These are phyloP conservation scores for Hymenoscyphus fraxineus DNA, from an alignment of 2,329 filamentous ascomycete genomes.

Conservation along the genomic window DNA sequence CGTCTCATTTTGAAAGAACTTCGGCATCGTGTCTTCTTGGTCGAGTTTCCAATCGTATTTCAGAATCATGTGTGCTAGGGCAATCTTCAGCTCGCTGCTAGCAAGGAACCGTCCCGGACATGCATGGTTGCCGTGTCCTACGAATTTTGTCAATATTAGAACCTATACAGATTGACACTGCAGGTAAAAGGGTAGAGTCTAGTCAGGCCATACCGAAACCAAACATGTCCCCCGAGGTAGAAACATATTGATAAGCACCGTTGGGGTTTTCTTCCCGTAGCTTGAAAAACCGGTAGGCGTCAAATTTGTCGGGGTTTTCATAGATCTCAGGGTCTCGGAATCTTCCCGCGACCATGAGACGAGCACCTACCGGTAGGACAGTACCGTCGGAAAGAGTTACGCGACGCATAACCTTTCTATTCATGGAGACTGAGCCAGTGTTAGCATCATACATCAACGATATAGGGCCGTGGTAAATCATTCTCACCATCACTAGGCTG, in stretches of 20 bases:
- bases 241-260: background rate
- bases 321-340: conserved; percentile 1
- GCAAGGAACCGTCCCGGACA: conserved; percentile 41
- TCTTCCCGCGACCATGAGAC: background rate
- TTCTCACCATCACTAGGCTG: background rate
- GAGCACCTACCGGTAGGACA: background rate
- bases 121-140: conserved; percentile 20
- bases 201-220: too few relatives aligned
- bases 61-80: conserved; percentile 30
- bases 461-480: background rate
- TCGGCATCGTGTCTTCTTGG: too few relatives aligned
- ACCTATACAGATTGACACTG: background rate
- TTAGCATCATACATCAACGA: background rate
- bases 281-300: conserved; percentile 5
- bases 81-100: conserved; percentile 37
- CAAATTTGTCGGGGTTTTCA: background rate
- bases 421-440: background rate
- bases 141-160: background rate
- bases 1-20: too few relatives aligned
- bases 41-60: conserved; percentile 29
- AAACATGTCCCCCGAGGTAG: too few relatives aligned
- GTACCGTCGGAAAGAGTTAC: background rate
- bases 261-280: background rate
- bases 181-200: too few relatives aligned
- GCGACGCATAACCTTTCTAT: background rate